Evolutionary conservation across 2,329 filamentous ascomycete genomes (phyloP), one percentile per base, ranked within the genome.

Genomic region (Achaetomium macrosporum): DNA sequence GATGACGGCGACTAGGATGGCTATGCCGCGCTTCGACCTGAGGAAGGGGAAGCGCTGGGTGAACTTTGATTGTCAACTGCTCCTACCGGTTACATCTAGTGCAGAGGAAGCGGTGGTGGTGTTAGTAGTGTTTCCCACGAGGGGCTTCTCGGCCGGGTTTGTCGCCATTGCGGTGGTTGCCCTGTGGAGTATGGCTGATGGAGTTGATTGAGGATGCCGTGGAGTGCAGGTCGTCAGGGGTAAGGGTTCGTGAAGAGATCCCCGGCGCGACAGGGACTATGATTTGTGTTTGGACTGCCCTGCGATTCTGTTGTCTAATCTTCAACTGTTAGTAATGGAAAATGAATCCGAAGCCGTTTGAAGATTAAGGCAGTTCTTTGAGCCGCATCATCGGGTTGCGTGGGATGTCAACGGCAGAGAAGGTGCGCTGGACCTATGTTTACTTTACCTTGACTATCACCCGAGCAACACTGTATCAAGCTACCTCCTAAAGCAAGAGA

Each of bases 1-100:
- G 5, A 64, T 17, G 19, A 59, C 60, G 45, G 54, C 50, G 25
- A 65, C 58, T 3, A 61, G 31, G 13, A 67, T 44, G 13, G 59
- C 61, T 17, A 68, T 55, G 56, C 67, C 64, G 29, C 61, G 63
- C 47, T 62, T 68, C 5, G 60, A 66, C 35, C 54, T 50, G 42
- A 69, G 59, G 46, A 65, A 69, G 25, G 66, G 63, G 30, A 64
- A 57, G 42, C 59, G 61, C 19, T 56, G 55, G 37, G 62, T 59
- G 6, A 63, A 41, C 56, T 58, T 59, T 56, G 64, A 62, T 60
- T 54, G 67, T 64, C 56, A 66, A 58, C 55, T 60, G 53, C 41
- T 35, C 11, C 31, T 50, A 7, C 37, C 31, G 29, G 43, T 20
- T 11, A 40, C 9, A 6, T 35, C n/a, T 16, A 7, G 25, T 7